Evolutionary conservation across 1,139 yeast genomes (phyloP), one percentile per base, ranked within the genome.

Genomic region (Candida smagusa): DNA sequence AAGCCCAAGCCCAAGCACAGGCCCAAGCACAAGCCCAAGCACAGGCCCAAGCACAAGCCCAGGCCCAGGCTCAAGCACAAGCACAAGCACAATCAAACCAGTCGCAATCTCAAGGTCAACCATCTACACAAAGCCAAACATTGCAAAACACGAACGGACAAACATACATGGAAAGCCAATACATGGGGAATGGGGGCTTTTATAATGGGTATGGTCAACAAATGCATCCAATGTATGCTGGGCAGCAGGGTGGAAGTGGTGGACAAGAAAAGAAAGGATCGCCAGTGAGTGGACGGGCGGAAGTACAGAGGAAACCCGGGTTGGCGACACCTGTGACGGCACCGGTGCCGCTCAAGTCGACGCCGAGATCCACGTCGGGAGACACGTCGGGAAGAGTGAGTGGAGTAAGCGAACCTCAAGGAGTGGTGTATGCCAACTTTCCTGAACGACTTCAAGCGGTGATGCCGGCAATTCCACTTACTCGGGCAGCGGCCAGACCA

Each of bases 391-490:
- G 36, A 7, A 25, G 37, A 9, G 32, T 37, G 8, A 30, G 31
- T 5, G 36, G 21, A 23, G 31, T 28, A 31, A 28, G 36, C 32
- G 26, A 34, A 31, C 9, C 39, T 42, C 35, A 24, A 11, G 40
- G 37, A 3, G 40, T 47, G 25, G 39, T 49, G 28, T 51, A 43
- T 30, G 40, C 52, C 22, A 47, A 48, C 34, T 50, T 42, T 36
- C 46, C 48, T 12, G 56, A 50, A 29, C 45, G 51, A 12, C 44
- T 53, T 22, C 56, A 49, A 31, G 49, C 42, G 30, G 48, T 58
- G 9, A 53, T 69, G 31, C 76, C 77, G 1, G 53, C 42, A 35
- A 77, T 68, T 16, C 78, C 72, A 19, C 59, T 59, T 40, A 48
- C 58, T 2, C 57, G 53, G 42, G 64, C 59, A 34, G 59, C 59